Conservation (phyloP, 306 rosid genomes). For the Biancaea sappan region DNA sequence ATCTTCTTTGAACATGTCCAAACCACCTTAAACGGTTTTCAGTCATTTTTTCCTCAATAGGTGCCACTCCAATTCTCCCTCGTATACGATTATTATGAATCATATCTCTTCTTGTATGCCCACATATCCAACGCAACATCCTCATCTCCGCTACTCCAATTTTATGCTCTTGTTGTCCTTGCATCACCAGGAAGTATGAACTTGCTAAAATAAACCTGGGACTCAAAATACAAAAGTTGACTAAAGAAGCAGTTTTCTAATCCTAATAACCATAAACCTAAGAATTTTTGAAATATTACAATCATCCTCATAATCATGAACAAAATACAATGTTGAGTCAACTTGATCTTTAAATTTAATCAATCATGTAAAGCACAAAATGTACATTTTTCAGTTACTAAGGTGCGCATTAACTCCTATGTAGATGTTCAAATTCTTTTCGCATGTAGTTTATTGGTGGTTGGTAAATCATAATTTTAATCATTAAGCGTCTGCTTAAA, state of each 20-base stretch:
- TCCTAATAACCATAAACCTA: neutral
- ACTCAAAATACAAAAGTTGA: neutral
- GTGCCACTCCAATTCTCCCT: too few species aligned
- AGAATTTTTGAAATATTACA: neutral
- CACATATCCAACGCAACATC: too few species aligned
- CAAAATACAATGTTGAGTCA: neutral
- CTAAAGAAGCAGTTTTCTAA: neutral
- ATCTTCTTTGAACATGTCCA: too few species aligned
- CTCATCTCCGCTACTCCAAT: too few species aligned
- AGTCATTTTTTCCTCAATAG: too few species aligned
- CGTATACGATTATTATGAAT: too few species aligned
- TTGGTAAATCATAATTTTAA: constrained; percentile 27
- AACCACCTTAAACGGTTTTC: too few species aligned
- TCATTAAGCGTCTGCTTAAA: constrained; percentile 6
- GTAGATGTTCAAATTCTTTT: constrained; percentile 32
- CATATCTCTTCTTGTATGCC: too few species aligned
- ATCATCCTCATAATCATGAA: neutral
- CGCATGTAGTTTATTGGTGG: constrained; percentile 21
- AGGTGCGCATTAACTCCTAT: constrained; percentile 6
- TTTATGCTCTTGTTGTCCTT: too few species aligned
- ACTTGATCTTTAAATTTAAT: neutral
- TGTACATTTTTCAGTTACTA: constrained; percentile 20
- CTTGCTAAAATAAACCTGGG: neutral
- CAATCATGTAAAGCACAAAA: neutral
- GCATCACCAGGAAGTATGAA: neutral